Conservation (phyloP, 257 asterid genomes). For the Solanum corneliomulleri region DNA sequence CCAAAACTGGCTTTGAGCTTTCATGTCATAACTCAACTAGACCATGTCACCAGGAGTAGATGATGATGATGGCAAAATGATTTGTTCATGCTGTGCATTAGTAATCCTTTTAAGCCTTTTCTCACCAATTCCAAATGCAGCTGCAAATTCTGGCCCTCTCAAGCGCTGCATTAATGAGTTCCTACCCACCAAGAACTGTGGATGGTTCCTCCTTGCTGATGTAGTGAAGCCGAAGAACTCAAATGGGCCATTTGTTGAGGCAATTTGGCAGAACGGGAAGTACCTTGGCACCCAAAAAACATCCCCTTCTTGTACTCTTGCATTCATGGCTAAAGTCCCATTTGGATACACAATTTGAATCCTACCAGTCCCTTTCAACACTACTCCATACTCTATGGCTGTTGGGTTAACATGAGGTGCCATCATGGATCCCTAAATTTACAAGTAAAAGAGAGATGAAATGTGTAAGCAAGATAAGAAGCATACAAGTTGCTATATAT, state of each 20-base stretch:
- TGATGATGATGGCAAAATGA: constrained; percentile 42
- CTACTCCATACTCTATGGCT: constrained; percentile 67
- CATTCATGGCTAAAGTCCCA: constrained; percentile 75
- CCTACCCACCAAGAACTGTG: constrained; percentile 66
- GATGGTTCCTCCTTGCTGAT: constrained; percentile 54
- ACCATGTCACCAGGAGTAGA: constrained; percentile 17
- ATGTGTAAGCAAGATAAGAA: not conserved
- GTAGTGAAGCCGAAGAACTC: constrained; percentile 88
- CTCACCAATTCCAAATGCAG: constrained; percentile 47
- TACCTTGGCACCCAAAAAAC: constrained; percentile 73
- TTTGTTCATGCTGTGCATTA: constrained; percentile 36
- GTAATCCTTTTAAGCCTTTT: constrained; percentile 28
- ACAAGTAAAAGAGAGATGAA: not conserved
- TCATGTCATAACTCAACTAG: not conserved
- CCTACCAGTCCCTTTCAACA: constrained; percentile 43
- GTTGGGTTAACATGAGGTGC: constrained; percentile 83
- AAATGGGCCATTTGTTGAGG: constrained; percentile 55
- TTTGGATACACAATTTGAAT: constrained; percentile 62
- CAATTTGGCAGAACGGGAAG: constrained; percentile 86
- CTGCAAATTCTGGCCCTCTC: constrained; percentile 62
- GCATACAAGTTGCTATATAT: not conserved
- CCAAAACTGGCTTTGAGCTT: not conserved
- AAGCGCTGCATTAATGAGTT: constrained; percentile 39
- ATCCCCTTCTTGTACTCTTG: constrained; percentile 53
- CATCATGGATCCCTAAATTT: constrained; percentile 77